phyloP scores from a whole-genome alignment of 176 grass and related monocot genomes.

The Luzula sylvatica region DNA sequence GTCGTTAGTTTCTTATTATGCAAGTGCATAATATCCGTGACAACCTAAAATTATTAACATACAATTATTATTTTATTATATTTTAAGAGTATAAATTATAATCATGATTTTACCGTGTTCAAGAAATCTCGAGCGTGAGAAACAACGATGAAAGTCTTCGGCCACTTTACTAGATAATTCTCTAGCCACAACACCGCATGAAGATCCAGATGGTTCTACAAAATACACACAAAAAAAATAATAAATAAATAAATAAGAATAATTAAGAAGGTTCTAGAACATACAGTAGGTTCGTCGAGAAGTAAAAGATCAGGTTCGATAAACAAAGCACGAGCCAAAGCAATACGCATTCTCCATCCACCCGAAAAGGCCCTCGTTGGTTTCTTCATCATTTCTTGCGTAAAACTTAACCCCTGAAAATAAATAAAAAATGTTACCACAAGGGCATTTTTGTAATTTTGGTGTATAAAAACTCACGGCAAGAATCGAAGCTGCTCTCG shows the following conservation, averaged over 20 bases:
- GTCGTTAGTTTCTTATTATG: constrained; percentile 65
- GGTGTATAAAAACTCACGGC: constrained; percentile 53
- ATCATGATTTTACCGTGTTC: constrained; percentile 59
- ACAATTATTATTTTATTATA: constrained; percentile 24
- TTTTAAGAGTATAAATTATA: constrained; percentile 3
- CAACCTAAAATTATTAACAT: constrained; percentile 43
- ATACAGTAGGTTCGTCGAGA: constrained; percentile 95
- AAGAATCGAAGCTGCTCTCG: constrained; percentile 87
- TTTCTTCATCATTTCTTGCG: constrained; percentile 83
- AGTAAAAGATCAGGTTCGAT: constrained; percentile 95
- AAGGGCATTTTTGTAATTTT: too few relatives aligned
- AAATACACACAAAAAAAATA: constrained; percentile 18
- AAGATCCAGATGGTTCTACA: constrained; percentile 98
- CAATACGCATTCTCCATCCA: constrained; percentile 97
- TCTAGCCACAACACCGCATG: constrained; percentile 96
- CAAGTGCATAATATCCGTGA: constrained; percentile 92
- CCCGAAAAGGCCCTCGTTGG: constrained; percentile 81
- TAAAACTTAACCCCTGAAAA: constrained; percentile 95
- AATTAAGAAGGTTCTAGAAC: background rate
- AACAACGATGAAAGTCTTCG: constrained; percentile 95
- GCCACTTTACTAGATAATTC: constrained; percentile 85
- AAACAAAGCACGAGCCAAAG: constrained; percentile 88
- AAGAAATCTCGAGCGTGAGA: constrained; percentile 94
- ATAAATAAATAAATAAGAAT: background rate
- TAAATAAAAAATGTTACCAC: background rate